phyloP scores from a whole-genome alignment of 441 rosid genomes.

The Manihot esculenta region DNA sequence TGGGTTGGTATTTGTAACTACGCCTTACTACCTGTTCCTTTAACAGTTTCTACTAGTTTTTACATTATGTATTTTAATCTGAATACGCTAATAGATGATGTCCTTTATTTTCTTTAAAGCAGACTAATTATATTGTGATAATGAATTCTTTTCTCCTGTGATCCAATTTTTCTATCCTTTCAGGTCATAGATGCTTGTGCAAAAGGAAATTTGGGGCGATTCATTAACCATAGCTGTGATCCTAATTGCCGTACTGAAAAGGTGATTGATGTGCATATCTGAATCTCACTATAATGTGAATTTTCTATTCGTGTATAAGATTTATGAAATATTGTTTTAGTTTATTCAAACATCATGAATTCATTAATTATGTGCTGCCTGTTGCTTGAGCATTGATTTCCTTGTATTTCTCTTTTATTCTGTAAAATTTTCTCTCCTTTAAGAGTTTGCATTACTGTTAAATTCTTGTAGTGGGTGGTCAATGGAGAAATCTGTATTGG shows the following conservation, averaged over 20 bases:
- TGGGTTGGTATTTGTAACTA: neutral
- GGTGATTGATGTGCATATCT: conserved; percentile 37
- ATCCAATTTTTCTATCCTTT: conserved; percentile 27
- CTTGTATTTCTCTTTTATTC: neutral
- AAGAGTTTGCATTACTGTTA: neutral
- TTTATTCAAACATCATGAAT: neutral
- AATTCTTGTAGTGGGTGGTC: conserved; percentile 83
- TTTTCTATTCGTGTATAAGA: neutral
- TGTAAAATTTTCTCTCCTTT: conserved; percentile 2
- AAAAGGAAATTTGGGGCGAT: conserved; percentile 97
- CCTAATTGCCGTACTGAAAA: conserved; percentile 99
- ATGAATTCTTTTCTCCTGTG: conserved; percentile 11
- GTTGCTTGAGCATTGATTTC: conserved; percentile 10
- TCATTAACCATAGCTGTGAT: conserved; percentile 97
- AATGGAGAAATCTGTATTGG: conserved; percentile 99
- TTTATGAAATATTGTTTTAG: neutral
- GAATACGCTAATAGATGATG: neutral
- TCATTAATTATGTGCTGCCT: neutral
- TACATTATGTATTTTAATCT: neutral
- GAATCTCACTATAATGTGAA: neutral
- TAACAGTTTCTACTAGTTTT: neutral
- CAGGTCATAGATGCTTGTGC: conserved; percentile 98
- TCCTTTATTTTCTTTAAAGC: too few species aligned
- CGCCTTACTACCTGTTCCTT: neutral
- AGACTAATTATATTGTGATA: conserved; percentile 11